Conservation (phyloP, 2,329 filamentous ascomycete species). For the Sporothrix schenckii region DNA sequence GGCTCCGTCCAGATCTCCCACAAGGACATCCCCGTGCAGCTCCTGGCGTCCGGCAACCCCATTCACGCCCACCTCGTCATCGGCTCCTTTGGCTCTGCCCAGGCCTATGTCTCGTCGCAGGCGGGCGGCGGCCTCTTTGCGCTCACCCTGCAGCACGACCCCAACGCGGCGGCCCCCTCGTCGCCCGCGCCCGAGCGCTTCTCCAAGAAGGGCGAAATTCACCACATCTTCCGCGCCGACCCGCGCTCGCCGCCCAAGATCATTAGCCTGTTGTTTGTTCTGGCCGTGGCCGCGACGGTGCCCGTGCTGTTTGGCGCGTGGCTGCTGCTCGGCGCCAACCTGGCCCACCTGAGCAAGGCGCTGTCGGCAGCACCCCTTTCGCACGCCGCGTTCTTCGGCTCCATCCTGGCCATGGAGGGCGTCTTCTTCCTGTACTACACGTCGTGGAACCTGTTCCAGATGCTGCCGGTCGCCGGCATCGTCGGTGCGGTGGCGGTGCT, state of each 20-base stretch:
- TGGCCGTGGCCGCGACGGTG: constrained; percentile 71
- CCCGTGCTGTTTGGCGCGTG: constrained; percentile 72
- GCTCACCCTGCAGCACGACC: constrained; percentile 66
- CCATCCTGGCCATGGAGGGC: constrained; percentile 82
- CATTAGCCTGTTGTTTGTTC: constrained; percentile 76
- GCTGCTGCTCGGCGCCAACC: constrained; percentile 79
- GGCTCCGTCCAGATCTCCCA: constrained; percentile 81
- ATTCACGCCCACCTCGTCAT: constrained; percentile 82
- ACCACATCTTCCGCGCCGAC: constrained; percentile 84
- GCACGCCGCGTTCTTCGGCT: constrained; percentile 83
- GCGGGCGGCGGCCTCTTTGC: constrained; percentile 63
- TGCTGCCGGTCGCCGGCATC: constrained; percentile 70
- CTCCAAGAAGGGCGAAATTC: constrained; percentile 79
- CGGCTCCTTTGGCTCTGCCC: constrained; percentile 78
- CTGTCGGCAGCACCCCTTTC: constrained; percentile 75
- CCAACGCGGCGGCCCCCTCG: constrained; percentile 58
- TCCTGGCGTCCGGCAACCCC: constrained; percentile 68
- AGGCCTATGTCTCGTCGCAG: constrained; percentile 63
- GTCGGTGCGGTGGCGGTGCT: constrained; percentile 75
- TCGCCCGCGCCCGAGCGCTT: constrained; percentile 77
- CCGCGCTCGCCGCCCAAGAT: constrained; percentile 78
- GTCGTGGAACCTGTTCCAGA: constrained; percentile 89
- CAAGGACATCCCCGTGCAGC: constrained; percentile 84
- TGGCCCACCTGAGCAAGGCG: constrained; percentile 75
- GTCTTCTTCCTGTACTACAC: constrained; percentile 96